Conservation (phyloP, 768 basidiomycete species). For the Pleurotus djamor region DNA sequence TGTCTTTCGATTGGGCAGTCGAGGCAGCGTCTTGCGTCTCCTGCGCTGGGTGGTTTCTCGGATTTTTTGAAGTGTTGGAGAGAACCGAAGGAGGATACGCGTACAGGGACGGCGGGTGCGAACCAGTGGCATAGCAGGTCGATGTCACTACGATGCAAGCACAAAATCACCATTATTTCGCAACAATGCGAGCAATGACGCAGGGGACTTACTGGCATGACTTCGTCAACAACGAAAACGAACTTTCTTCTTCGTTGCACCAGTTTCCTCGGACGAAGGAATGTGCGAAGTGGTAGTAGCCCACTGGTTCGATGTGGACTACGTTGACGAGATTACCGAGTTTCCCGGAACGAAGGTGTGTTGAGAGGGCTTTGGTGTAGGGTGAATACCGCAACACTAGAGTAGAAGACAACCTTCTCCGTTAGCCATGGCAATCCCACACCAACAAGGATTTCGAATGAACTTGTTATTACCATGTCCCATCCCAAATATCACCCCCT, state of each 20-base stretch:
- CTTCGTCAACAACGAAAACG: slow-evolving; percentile 87
- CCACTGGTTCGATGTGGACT: slow-evolving; percentile 84
- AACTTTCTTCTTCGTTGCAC: slow-evolving; percentile 64
- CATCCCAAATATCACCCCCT: slow-evolving; percentile 79
- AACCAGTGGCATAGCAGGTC: slow-evolving; percentile 83
- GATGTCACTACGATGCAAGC: slow-evolving; percentile 59
- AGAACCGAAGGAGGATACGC: slow-evolving; percentile 86
- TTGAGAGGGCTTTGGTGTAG: slow-evolving; percentile 68
- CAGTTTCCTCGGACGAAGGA: slow-evolving; percentile 87
- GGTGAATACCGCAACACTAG: slow-evolving; percentile 87
- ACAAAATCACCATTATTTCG: slow-evolving; percentile 2
- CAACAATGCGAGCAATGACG: neutral
- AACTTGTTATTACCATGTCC: slow-evolving; percentile 66
- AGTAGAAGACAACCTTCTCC: too few species aligned
- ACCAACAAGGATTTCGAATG: neutral
- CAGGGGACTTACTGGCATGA: slow-evolving; percentile 72
- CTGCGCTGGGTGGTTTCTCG: slow-evolving; percentile 68
- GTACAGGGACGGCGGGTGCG: slow-evolving; percentile 57
- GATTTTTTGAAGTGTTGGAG: slow-evolving; percentile 78
- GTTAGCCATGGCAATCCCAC: neutral
- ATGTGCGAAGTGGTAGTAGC: slow-evolving; percentile 88
- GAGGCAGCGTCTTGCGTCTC: slow-evolving; percentile 66
- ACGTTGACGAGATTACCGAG: slow-evolving; percentile 81
- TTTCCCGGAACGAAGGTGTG: slow-evolving; percentile 64
- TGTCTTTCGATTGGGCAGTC: slow-evolving; percentile 71